These are phyloP conservation scores for Mycosphaerelloides madeirae DNA, from an alignment of 2,329 filamentous ascomycete genomes.

Conservation along the genomic window DNA sequence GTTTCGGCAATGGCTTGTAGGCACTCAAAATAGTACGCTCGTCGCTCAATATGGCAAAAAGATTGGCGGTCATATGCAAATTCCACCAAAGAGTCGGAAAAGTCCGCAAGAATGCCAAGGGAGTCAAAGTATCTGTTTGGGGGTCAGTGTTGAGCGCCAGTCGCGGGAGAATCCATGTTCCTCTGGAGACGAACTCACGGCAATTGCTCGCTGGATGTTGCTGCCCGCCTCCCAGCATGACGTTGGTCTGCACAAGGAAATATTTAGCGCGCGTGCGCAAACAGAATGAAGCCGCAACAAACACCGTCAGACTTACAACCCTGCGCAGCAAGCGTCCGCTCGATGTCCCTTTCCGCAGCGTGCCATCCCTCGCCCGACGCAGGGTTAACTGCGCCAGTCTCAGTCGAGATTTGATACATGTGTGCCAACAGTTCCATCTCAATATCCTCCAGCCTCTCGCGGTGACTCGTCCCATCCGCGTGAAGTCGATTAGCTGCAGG, in stretches of 20 bases:
- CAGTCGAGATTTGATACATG: slow-evolving; percentile 38
- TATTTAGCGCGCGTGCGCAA: slow-evolving; percentile 5
- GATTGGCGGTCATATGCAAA: slow-evolving; percentile 61
- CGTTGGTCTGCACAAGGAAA: slow-evolving; percentile 18
- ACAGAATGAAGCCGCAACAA: neutral
- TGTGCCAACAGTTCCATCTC: slow-evolving; percentile 53
- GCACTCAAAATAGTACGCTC: slow-evolving; percentile 61
- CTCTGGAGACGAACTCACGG: slow-evolving; percentile 14
- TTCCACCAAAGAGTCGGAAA: slow-evolving; percentile 56
- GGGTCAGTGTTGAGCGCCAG: slow-evolving; percentile 1
- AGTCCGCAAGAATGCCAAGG: slow-evolving; percentile 58
- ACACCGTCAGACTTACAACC: slow-evolving; percentile 25
- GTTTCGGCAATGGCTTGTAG: slow-evolving; percentile 56
- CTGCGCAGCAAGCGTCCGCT: slow-evolving; percentile 31
- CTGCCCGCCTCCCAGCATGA: slow-evolving; percentile 17
- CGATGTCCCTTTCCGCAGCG: slow-evolving; percentile 30
- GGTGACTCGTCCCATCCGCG: slow-evolving; percentile 21
- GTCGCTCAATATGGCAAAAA: slow-evolving; percentile 50
- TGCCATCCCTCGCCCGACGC: slow-evolving; percentile 27
- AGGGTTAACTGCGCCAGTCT: slow-evolving; percentile 25
- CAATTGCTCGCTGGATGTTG: slow-evolving; percentile 19
- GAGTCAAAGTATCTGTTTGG: slow-evolving; percentile 46
- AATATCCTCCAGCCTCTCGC: slow-evolving; percentile 55
- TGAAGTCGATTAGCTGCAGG: slow-evolving; percentile 17
- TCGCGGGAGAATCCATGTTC: neutral